A percentile compares a stretch with the other conserved stretches of the same genome.
phyloP scores from a whole-genome alignment of 2,329 filamentous ascomycete species.

The Microthyrium microscopicum region DNA sequence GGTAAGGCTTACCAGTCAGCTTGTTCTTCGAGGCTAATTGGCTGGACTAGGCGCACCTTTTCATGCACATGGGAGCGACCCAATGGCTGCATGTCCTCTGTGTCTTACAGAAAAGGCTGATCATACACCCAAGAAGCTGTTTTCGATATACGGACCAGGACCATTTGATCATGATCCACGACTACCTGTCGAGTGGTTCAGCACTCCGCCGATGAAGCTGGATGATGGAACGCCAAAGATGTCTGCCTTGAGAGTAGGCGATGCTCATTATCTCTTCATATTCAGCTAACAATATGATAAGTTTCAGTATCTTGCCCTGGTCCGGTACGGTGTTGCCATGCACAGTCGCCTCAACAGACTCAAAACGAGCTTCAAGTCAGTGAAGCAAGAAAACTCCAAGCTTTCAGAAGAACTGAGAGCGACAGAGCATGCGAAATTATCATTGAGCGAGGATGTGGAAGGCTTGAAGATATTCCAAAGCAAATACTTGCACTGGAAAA shows the following conservation, averaged over 20 bases:
- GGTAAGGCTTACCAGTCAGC: constrained; percentile 19
- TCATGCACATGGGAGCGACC: constrained; percentile 23
- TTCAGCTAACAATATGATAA: constrained; percentile 13
- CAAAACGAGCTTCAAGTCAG: background rate
- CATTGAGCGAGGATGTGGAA: background rate
- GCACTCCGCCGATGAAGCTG: constrained; percentile 27
- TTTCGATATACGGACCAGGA: constrained; percentile 26
- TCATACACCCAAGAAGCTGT: constrained; percentile 21
- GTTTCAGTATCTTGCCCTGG: constrained; percentile 30
- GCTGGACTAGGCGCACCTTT: constrained; percentile 26
- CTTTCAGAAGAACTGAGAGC: too few species aligned
- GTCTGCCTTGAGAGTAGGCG: constrained; percentile 27
- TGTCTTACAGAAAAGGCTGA: constrained; percentile 24
- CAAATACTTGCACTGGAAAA: constrained; percentile 17
- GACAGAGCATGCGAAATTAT: too few species aligned
- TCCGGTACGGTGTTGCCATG: constrained; percentile 16
- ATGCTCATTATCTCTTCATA: background rate
- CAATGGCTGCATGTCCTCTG: constrained; percentile 28
- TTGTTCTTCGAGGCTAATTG: constrained; percentile 1
- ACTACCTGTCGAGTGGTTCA: constrained; percentile 27
- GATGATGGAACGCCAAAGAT: constrained; percentile 19
- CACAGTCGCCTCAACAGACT: constrained; percentile 1
- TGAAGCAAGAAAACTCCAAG: too few species aligned
- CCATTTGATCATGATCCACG: constrained; percentile 24
- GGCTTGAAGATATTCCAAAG: constrained; percentile 10